phyloP scores from a whole-genome alignment of 345 rosid genomes.

The Eucalyptus grandis region DNA sequence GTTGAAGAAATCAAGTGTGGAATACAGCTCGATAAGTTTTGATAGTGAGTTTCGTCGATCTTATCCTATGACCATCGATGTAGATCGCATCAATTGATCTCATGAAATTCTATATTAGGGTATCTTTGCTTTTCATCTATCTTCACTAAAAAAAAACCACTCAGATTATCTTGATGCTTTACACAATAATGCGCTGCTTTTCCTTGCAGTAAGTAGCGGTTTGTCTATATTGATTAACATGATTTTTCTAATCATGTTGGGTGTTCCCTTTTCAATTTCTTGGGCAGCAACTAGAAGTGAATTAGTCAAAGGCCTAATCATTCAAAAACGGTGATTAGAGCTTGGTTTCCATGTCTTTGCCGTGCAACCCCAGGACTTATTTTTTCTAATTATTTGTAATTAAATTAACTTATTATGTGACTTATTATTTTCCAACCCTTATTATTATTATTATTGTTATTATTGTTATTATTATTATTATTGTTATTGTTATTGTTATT shows the following conservation, averaged over 20 bases:
- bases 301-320: neutral
- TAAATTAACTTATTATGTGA: neutral
- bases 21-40: neutral
- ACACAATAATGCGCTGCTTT: neutral
- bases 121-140: neutral
- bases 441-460: no score
- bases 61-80: neutral
- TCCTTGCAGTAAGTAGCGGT: neutral
- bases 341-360: neutral
- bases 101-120: fast-evolving
- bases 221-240: neutral
- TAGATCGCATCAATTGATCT: neutral
- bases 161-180: no score
- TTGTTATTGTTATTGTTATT: no score
- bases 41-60: neutral
- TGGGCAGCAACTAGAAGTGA: neutral
- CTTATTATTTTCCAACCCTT: neutral
- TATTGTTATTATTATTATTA: no score
- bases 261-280: neutral
- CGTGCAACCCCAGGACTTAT: neutral
- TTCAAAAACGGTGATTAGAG: neutral
- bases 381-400: neutral
- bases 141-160: no score
- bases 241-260: neutral
- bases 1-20: neutral